Base-by-base conservation (phyloP, 345 rosid genomes). In the Arabis alpina region DNA sequence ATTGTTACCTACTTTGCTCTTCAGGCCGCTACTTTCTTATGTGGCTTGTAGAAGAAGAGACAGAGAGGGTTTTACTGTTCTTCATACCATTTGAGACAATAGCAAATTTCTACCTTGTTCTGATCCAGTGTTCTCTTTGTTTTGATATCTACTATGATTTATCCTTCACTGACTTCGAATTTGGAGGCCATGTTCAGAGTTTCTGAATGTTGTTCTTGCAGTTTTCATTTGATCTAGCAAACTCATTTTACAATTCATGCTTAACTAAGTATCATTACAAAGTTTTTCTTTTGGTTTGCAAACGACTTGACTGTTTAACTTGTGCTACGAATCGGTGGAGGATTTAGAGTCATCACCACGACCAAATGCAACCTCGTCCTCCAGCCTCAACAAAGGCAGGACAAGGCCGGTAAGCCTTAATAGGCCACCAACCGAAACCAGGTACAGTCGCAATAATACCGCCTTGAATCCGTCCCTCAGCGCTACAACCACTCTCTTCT, bases 351-450 rank as follows among this genome's bases (percentile, higher is more conserved):
- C 78, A 24, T 58, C 78, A 32, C 64, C 79, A 51, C 88, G 64
- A 51, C 98, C 96, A 56, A 61, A 89, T 43, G 82, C 94, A 67
- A 91, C 90, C 68, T 91, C 97, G 66, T 91, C 98, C 96, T 10
- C 96, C 96, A 34, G 96, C 84, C 34, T 91, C 93, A 13, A 94
- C 72, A 44, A 89, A 91, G 8, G 85, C 95, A 15, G 96, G 99
- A 64, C 97, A 94, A 28, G 97, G 97, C 51, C 97, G 73, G 72
- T 91, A 91, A 68, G 96, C 99, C 88, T 91, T 94, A 70, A 89
- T 89, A 2, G 97, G 99, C 95, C 96, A 91, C 99, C 99, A 94
- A 19, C 99, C 96, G 45, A 94, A 94, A 25, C 99, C 99, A 1
- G 96, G 95, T 44, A 91, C 87, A 1, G 90, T 88, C 14, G 96